Evolutionary conservation across 306 rosid species (phyloP).

Genomic region (Cercis canadensis): DNA sequence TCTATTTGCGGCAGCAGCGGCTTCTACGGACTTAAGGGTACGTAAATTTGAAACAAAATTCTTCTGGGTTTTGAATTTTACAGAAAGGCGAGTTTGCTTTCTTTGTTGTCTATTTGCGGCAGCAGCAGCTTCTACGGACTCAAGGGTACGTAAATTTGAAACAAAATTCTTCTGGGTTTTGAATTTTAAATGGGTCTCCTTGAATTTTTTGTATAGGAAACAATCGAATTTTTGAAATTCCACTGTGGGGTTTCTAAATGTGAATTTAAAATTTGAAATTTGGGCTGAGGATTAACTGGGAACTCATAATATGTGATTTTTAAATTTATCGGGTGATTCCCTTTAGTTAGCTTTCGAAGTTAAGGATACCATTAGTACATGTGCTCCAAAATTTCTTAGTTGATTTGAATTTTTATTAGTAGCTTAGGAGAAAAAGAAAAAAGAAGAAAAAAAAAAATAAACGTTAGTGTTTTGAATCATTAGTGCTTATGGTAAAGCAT

Average conservation of each 20-base stretch:
- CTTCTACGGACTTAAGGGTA: constrained; percentile 94
- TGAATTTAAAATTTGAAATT: constrained; percentile 26
- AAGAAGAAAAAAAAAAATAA: too few species aligned
- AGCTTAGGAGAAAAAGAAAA: too few species aligned
- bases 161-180: constrained; percentile 8
- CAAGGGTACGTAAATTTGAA: constrained; percentile 70
- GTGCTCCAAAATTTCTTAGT: constrained; percentile 1
- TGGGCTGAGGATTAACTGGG: background rate
- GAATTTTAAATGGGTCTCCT: constrained; percentile 14
- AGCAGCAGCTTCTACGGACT: constrained; percentile 82
- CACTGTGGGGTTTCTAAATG: constrained; percentile 15
- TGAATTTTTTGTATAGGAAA: background rate
- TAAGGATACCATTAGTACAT: too few species aligned
- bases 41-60: constrained; percentile 14
- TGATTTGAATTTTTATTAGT: too few species aligned
- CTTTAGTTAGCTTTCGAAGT: constrained; percentile 1
- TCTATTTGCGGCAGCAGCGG: constrained; percentile 82
- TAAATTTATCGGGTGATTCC: background rate
- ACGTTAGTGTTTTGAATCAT: too few species aligned
- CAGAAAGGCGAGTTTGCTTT: constrained; percentile 87
- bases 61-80: constrained; percentile 5
- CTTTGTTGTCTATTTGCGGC: constrained; percentile 79
- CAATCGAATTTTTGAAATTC: constrained; percentile 3
- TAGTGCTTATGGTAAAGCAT: too few species aligned
- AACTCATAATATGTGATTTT: background rate